A percentile compares a stretch with the other conserved stretches of the same genome.
Conservation (phyloP, 2,329 filamentous ascomycete genomes). For the Epichloe amarillans region DNA sequence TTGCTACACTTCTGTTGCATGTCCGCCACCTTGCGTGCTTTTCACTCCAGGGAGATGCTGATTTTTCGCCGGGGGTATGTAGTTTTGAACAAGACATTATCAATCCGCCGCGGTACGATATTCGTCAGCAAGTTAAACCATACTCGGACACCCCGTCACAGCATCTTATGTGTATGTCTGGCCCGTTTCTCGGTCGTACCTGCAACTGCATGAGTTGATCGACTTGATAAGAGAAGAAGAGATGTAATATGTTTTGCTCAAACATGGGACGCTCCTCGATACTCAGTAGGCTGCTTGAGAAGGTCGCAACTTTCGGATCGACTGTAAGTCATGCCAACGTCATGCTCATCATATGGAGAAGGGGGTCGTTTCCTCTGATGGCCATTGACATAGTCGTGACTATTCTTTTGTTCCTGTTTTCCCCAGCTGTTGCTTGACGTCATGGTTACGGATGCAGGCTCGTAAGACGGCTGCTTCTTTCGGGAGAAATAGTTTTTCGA, state of each 20-base stretch:
- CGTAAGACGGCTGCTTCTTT: slow-evolving; percentile 6
- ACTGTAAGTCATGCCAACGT: neutral
- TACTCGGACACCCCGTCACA: too few relatives aligned
- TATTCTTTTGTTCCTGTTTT: neutral
- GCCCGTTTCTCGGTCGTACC: too few relatives aligned
- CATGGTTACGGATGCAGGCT: slow-evolving; percentile 5
- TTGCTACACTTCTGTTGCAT: neutral
- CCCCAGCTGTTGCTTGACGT: slow-evolving; percentile 1
- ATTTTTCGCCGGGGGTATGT: too few relatives aligned
- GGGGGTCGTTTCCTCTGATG: neutral
- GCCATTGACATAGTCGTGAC: neutral
- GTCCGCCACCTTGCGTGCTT: neutral
- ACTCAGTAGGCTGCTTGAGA: slow-evolving; percentile 1
- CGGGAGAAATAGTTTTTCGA: slow-evolving; percentile 5
- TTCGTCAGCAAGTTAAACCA: too few relatives aligned
- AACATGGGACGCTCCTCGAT: neutral
- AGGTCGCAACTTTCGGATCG: slow-evolving; percentile 2
- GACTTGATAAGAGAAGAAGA: too few relatives aligned
- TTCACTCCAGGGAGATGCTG: too few relatives aligned
- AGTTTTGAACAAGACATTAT: too few relatives aligned
- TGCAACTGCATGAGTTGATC: too few relatives aligned
- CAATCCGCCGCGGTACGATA: too few relatives aligned
- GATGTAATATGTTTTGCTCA: neutral
- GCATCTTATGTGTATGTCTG: too few relatives aligned
- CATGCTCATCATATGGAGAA: neutral